Evolutionary conservation across 805 yeast genomes (phyloP).

Genomic region (Cyberlindnera xylosilytica): DNA sequence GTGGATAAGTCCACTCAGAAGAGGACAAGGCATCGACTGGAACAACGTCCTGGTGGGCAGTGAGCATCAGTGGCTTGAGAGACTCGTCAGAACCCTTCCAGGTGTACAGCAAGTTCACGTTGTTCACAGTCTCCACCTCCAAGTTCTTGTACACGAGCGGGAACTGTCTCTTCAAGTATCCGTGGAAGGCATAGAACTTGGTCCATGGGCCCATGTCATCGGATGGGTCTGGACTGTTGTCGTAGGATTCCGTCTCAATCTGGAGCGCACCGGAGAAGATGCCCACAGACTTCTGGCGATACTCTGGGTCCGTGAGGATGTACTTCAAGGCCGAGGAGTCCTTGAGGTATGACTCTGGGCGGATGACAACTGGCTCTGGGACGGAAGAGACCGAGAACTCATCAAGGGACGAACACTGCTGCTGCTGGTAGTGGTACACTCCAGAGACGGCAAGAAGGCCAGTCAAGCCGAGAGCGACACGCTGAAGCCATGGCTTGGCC

Average conservation of each 20-base stretch:
- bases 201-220: conserved; percentile 35
- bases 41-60: conserved; percentile 82
- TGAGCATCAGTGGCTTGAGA: conserved; percentile 62
- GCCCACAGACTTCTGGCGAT: conserved; percentile 9
- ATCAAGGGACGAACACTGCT: neutral
- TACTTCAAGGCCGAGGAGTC: conserved; percentile 14
- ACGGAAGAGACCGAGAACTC: neutral
- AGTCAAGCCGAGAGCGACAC: conserved; percentile 8
- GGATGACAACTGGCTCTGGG: conserved; percentile 2
- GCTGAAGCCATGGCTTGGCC: conserved; percentile 8
- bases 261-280: conserved; percentile 16
- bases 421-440: conserved; percentile 2
- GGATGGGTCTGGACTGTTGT: conserved; percentile 14
- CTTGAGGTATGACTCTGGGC: conserved; percentile 13
- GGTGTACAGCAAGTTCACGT: conserved; percentile 60
- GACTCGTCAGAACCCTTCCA: conserved; percentile 51
- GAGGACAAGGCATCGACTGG: conserved; percentile 63
- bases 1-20: conserved; percentile 60
- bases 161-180: conserved; percentile 49
- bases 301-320: conserved; percentile 14
- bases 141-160: conserved; percentile 50
- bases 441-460: conserved; percentile 11
- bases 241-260: conserved; percentile 18
- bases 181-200: conserved; percentile 39
- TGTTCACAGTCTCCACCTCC: conserved; percentile 53